Percentiles rank a stretch among this genome's conserved stretches.
These are phyloP conservation scores for Hypoxylon crocopeplum DNA, from an alignment of 495 filamentous ascomycete species.

Conservation along the genomic window DNA sequence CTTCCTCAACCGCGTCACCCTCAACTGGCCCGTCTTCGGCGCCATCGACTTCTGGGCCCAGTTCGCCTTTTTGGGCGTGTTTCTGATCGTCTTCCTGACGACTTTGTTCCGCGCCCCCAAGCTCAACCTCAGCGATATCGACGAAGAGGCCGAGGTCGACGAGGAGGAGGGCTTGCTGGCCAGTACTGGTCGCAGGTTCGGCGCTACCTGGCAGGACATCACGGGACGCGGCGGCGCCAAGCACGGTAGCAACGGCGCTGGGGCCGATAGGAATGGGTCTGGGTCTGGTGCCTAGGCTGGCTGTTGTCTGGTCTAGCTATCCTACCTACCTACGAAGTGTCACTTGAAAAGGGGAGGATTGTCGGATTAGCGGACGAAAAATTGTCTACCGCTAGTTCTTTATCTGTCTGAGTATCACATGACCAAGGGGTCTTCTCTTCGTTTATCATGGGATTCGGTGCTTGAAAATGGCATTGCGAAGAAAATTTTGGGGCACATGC, in stretches of 20 bases:
- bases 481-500: too few species aligned
- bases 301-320: too few species aligned
- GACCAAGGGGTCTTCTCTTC: too few species aligned
- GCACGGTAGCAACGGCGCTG: not conserved
- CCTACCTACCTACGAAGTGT: too few species aligned
- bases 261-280: slow-evolving; percentile 5
- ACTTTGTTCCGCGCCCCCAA: slow-evolving; percentile 81
- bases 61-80: slow-evolving; percentile 85
- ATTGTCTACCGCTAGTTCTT: too few species aligned
- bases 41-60: slow-evolving; percentile 93
- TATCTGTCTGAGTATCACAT: too few species aligned
- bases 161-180: slow-evolving; percentile 93
- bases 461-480: too few species aligned
- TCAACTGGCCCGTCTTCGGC: slow-evolving; percentile 97
- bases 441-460: too few species aligned
- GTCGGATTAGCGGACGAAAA: too few species aligned
- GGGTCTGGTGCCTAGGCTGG: not conserved
- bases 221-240: slow-evolving; percentile 55
- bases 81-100: slow-evolving; percentile 76
- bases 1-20: slow-evolving; percentile 90
- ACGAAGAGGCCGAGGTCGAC: slow-evolving; percentile 90
- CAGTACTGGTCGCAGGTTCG: slow-evolving; percentile 77
- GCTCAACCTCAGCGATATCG: slow-evolving; percentile 73
- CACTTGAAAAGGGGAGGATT: not conserved
- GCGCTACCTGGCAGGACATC: slow-evolving; percentile 89